Evolutionary conservation across 345 rosid genomes (phyloP).

Genomic region (Cardiospermum halicacabum): DNA sequence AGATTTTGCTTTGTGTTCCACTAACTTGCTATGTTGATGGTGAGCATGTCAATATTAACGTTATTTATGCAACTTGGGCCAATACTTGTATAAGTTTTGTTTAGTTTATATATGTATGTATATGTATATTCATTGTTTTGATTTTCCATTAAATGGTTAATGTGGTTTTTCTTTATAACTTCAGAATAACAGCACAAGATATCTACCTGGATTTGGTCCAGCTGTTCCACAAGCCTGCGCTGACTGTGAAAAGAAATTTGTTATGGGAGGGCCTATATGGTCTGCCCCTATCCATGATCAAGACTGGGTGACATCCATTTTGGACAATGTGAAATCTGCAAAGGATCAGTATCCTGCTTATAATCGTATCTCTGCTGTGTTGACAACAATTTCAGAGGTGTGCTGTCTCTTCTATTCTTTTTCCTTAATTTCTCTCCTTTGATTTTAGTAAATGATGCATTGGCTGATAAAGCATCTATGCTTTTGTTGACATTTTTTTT

Average conservation of each 20-base stretch:
- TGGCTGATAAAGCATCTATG: not conserved
- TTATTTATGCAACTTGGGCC: not conserved
- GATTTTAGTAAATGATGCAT: not conserved
- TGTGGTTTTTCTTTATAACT: not conserved
- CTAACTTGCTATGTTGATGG: not conserved
- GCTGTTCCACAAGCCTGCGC: slow-evolving; percentile 84
- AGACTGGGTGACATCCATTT: slow-evolving; percentile 73
- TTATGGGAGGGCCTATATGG: slow-evolving; percentile 99
- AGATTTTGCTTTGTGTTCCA: not conserved
- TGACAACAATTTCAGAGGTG: slow-evolving; percentile 91
- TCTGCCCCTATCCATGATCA: slow-evolving; percentile 94
- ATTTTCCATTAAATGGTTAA: not conserved
- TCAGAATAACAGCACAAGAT: slow-evolving; percentile 80
- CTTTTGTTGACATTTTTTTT: no score
- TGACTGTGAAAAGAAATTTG: slow-evolving; percentile 91
- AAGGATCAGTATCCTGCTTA: slow-evolving; percentile 88
- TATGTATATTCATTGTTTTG: not conserved
- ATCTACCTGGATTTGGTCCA: slow-evolving; percentile 95
- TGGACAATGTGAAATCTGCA: slow-evolving; percentile 65
- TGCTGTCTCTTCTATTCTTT: slow-evolving; percentile 1
- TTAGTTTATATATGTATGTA: not conserved
- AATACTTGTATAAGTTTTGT: not conserved
- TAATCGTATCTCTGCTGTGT: slow-evolving; percentile 75
- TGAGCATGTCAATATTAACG: not conserved
- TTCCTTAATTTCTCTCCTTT: not conserved